Evolutionary conservation across 31 red algal species (phyloP), one percentile per base, ranked within the genome.

Genomic region (Odonthalia washingtoniensis): DNA sequence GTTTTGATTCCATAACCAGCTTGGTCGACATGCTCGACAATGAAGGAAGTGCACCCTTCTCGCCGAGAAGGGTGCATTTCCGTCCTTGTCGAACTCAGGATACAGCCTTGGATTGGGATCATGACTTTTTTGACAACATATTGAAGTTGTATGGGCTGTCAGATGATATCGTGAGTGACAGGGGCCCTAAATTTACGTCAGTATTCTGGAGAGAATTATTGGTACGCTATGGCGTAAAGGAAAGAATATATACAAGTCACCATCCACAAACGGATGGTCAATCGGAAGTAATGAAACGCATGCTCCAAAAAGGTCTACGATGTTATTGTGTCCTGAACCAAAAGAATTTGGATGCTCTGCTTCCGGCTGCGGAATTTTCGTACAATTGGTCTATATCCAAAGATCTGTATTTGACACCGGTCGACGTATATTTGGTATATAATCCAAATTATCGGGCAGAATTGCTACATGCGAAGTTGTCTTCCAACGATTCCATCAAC

Each of bases 211-310:
- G 5, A 34, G 32, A 85, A 5, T 43, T 85, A 2, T 53, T 72
- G 42, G 63, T 3, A 5, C 40, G 52, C 18, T 85, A 40, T 74
- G 82, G 82, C 63, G 18, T 74, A 9, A 41, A 74, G 43, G 3
- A 30, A 35, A 9, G 33, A 16, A 5, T 85, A 3, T 12, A 34
- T 21, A 65, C 67, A 44, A 6, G 3, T 5, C 35, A 74, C 3
- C 82, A 74, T 37, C 82, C 82, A 17, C 82, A 74, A 34, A 85
- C 82, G 35, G 82, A 85, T 53, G 82, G 65, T 3, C 14, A 65
- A 39, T 74, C 82, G 12, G 66, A 85, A 30, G 31, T 74, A 17
- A 85, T 85, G 66, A 85, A 85, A 30, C 4, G 35, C 3, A 85
- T 85, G 69, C 3, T 74, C 2, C 5, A 46, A 45, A 85, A 85